A percentile compares a stretch with the other conserved stretches of the same genome.
Conservation (phyloP, 1,139 yeast species). For the Candida anutae region DNA sequence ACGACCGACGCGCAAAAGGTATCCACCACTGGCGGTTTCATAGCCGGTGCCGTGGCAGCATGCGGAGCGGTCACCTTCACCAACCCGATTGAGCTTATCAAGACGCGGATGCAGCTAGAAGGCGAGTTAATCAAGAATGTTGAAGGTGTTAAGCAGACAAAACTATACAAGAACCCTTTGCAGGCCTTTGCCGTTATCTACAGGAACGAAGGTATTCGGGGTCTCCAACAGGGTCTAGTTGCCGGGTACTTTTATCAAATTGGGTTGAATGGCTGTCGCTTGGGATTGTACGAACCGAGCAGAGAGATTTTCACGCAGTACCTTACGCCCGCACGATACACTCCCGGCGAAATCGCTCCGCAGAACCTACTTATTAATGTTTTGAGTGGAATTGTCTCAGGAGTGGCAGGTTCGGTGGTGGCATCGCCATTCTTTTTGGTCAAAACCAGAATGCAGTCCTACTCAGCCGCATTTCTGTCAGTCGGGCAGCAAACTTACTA, state of each 20-base stretch:
- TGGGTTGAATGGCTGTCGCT: conserved; percentile 86
- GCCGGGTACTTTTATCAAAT: conserved; percentile 85
- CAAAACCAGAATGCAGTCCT: conserved; percentile 95
- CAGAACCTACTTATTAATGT: conserved; percentile 65
- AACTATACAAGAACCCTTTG: conserved; percentile 68
- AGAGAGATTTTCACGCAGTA: conserved; percentile 51
- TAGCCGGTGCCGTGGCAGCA: conserved; percentile 94
- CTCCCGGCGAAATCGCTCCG: conserved; percentile 34
- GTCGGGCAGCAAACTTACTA: conserved; percentile 94
- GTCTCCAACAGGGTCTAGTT: conserved; percentile 79
- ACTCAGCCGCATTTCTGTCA: conserved; percentile 34
- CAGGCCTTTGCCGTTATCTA: conserved; percentile 77
- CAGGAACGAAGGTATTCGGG: conserved; percentile 76
- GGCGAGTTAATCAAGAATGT: conserved; percentile 66
- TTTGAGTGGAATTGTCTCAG: conserved; percentile 76
- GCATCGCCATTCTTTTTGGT: conserved; percentile 90
- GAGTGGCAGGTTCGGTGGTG: conserved; percentile 79
- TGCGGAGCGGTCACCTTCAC: conserved; percentile 97
- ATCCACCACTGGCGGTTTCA: conserved; percentile 69
- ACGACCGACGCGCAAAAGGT: conserved; percentile 38
- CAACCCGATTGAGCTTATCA: conserved; percentile 89
- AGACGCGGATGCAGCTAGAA: conserved; percentile 93
- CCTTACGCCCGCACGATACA: conserved; percentile 42
- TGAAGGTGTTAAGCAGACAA: conserved; percentile 41
- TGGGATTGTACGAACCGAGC: conserved; percentile 89